Base-by-base conservation (phyloP, 495 filamentous ascomycete species). In the Talaromyces thailandensis region DNA sequence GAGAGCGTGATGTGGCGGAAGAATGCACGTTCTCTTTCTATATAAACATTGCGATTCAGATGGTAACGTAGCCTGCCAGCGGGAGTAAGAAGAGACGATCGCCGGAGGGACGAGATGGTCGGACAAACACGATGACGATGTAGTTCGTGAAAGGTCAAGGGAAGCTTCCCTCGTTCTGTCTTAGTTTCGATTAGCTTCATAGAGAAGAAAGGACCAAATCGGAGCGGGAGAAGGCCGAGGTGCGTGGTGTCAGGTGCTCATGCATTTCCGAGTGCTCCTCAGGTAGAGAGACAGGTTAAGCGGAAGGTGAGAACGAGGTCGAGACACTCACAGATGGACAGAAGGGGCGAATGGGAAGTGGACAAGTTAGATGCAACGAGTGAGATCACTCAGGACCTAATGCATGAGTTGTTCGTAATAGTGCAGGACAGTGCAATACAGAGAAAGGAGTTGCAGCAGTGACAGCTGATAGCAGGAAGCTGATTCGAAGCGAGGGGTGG, bases 1-100 rank as follows among this genome's bases (percentile, higher is more conserved):
- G 51, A 55, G 26, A 28, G 51, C 23, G 51, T 55, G 51, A 28
- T 55, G 51, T 26, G 51, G 23, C 4, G 26, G 6, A 28, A 28
- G 24, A 25, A 55, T n/a, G 28, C 4, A 26, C 28, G 55, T 18
- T n/a, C 12, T 57, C n/a, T 35, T 32, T 29, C 23, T 57, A 57
- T 57, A 57, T 57, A 35, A 35, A 57, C 55, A 57, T 57, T 16
- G 55, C 55, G 55, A 35, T 18, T 35, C 29, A 12, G 26, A 56
- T n/a, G 26, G 7, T 23, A 57, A 35, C 26, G 26, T 57, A 16
- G 50, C 50, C 50, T 53, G 5, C 26, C 50, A 28, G 23, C 50
- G 18, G n/a, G 43, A 48, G 43, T 28, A 21, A 28, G 14, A 12
- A 25, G 24, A 53, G 50, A 11, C 24, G 25, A 16, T 28, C 25